Conservation (phyloP, 257 asterid genomes). For the Galeopsis tetrahit region DNA sequence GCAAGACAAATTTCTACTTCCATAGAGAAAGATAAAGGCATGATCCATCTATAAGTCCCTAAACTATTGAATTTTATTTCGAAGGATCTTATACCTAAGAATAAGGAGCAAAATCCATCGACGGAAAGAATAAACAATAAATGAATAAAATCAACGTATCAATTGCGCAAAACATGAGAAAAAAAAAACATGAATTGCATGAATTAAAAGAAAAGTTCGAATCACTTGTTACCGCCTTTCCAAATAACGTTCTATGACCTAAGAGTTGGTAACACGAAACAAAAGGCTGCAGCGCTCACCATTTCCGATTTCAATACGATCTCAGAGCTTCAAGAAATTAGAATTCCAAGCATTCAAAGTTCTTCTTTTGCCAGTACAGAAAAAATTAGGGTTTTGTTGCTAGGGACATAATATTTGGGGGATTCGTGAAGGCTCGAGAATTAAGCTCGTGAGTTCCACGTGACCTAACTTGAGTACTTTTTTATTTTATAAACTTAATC, state of each 20-base stretch:
- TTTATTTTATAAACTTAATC: too few species aligned
- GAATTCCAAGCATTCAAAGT: conserved; percentile 28
- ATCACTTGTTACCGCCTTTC: not conserved
- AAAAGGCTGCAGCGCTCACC: conserved; percentile 32
- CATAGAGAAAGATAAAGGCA: not conserved
- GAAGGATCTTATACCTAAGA: not conserved
- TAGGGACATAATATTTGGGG: not conserved
- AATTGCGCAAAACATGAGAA: not conserved
- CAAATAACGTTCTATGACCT: not conserved
- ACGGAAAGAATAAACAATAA: not conserved
- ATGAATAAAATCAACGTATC: conserved; percentile 4
- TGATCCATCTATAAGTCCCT: too few species aligned
- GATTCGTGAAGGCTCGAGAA: not conserved
- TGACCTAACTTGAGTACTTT: not conserved
- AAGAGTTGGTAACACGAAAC: not conserved
- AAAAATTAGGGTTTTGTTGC: conserved; percentile 32
- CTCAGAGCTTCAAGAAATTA: conserved; percentile 13
- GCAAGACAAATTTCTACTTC: not conserved
- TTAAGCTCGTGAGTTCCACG: conserved; percentile 34
- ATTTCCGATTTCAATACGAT: conserved; percentile 29
- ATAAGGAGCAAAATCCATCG: not conserved
- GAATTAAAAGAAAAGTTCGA: not conserved
- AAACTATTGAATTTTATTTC: too few species aligned
- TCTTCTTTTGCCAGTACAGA: not conserved
- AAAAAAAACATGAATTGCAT: not conserved